A percentile compares a stretch with the other conserved stretches of the same genome.
These are phyloP conservation scores for Cryphonectria carpinicola DNA, from an alignment of 2,329 filamentous ascomycete genomes.

Conservation along the genomic window DNA sequence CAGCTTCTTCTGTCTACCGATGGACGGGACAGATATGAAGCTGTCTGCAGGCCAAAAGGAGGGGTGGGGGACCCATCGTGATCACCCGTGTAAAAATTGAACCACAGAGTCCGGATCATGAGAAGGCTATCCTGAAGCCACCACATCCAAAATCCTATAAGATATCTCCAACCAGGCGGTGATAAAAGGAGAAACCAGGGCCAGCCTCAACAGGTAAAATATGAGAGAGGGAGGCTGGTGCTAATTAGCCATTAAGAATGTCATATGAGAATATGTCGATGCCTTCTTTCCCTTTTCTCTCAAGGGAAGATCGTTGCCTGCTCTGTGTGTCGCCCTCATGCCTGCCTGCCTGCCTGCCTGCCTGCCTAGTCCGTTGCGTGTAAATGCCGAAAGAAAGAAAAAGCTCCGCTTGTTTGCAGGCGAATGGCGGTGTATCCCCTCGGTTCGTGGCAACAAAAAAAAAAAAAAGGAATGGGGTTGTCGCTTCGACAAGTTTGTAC, in stretches of 20 bases:
- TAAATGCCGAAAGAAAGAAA: neutral
- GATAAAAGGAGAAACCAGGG: conserved; percentile 20
- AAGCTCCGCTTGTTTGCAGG: neutral
- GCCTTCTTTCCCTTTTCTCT: neutral
- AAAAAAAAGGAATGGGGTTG: neutral
- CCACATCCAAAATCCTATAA: neutral
- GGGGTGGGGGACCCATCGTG: neutral
- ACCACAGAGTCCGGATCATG: neutral
- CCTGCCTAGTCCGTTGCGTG: neutral
- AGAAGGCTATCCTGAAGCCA: neutral
- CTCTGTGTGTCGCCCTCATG: neutral
- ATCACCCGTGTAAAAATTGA: neutral
- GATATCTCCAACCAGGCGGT: neutral
- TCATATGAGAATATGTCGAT: conserved; percentile 3
- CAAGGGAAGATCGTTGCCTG: neutral
- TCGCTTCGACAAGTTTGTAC: conserved; percentile 18
- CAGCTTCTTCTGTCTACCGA: neutral
- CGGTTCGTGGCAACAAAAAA: neutral
- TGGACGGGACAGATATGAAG: neutral
- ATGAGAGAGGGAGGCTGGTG: conserved; percentile 1
- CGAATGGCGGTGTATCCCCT: neutral
- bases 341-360: conserved; percentile 8
- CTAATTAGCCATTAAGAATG: conserved; percentile 28
- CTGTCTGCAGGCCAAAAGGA: neutral
- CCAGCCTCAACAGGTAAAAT: conserved; percentile 16